Base-by-base conservation (phyloP, 345 rosid species). In the Limnanthes douglasii region DNA sequence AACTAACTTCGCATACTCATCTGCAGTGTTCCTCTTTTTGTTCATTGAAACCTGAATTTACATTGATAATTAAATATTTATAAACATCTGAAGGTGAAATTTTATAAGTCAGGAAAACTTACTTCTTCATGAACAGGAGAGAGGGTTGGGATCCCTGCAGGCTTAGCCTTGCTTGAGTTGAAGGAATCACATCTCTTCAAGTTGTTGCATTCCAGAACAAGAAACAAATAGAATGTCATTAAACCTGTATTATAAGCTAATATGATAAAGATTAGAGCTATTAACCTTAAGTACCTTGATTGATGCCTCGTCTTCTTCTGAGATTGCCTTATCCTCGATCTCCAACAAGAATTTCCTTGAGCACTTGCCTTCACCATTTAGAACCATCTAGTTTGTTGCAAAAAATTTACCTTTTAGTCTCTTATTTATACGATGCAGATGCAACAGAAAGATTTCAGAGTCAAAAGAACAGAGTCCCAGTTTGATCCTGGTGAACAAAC, bases 311-410 rank as follows among this genome's bases (percentile, higher is more conserved):
- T 52, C 60, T 13, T 59, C 61, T 38, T 62, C 74, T 19, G 72
- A 29, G 51, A 60, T 59, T 4, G 48, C 46, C 55, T 75, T 75
- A 52, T 83, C 81, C 15, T 78, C 68, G 3, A 69, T 42, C 39
- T 57, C 74, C 21, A 69, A 42, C 53, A 60, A 54, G 19, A 21
- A 49, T 39, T 45, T 63, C 46, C 66, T 64, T 14, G 21, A 6
- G 46, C 85, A 73, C 40, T 61, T 75, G 25, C 55, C 79, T 31
- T 63, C 82, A 3, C 93, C 95, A 43, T 71, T 68, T 17, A 61
- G 76, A 39, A 82, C 85, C 72, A 66, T 67, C 95, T 86, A 55
- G 11, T 9, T 15, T 35, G 30, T 5, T 2, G 31, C 21, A 51
- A 37, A n/a, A n/a, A n/a, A n/a, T n/a, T n/a, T n/a, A n/a, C n/a